Evolutionary conservation across 164 flowering plant species (phyloP), one percentile per base, ranked within the genome.

Genomic region (Vitis rupestris): DNA sequence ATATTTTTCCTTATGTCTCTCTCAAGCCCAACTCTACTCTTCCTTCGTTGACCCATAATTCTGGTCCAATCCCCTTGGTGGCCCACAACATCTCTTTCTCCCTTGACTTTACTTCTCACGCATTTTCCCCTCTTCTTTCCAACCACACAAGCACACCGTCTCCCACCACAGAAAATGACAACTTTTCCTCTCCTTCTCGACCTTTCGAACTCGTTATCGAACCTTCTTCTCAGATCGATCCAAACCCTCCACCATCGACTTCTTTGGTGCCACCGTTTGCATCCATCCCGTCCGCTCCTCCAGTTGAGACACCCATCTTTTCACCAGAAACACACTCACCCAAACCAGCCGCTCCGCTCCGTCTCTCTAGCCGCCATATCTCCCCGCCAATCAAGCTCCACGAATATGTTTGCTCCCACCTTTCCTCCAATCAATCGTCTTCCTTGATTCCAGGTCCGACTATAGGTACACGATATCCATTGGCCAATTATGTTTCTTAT

Each of bases 381-480:
- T 0, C 11, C 17, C 62, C 62, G 11, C 62, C 17, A 4, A 4
- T 3, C 62, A 59, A 59, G 17, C 62, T 16, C 3, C 3, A 17
- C 4, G 23, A 19, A 1, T 19, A 19, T 19, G 23, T 19, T 0
- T 9, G 5, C 62, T 59, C 62, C 17, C 13, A 59, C 31, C 10
- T 59, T 59, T 59, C 3, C 27, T 59, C 12, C 3, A 0, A 59
- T 9, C 17, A 59, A 59, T 17, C 62, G 27, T 59, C 10, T 9
- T 59, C 23, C 23, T 59, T 59, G 11, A 59, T 59, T 11, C 17
- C 12, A 10, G 12, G 54, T 51, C 16, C 65, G 29, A 44, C 65
- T 0, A 63, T 47, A 63, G 65, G 65, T 44, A 63, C 65, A 17
- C 52, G 15, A 1, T 63, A 63, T 63, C 65, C 65, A 44, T 19